Conservation (phyloP, 495 filamentous ascomycete species). For the Penicillium parvum region DNA sequence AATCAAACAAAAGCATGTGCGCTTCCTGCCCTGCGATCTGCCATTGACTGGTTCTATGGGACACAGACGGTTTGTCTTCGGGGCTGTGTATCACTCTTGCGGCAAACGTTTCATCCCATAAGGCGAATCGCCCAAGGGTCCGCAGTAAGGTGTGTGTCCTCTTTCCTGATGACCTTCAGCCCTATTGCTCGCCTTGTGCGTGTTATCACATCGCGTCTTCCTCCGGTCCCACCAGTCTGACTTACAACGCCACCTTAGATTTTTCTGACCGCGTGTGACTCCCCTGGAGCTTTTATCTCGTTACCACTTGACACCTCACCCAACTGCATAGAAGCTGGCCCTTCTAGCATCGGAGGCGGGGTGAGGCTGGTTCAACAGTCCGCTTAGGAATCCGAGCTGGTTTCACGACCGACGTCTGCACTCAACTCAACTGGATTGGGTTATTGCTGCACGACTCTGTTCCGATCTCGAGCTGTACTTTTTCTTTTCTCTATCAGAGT, state of each 20-base stretch:
- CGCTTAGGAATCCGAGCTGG: conserved; percentile 22
- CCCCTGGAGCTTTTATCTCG: background rate
- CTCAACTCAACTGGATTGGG: conserved; percentile 33
- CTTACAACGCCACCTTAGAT: conserved; percentile 17
- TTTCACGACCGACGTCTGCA: conserved; percentile 25
- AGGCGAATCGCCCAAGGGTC: conserved; percentile 29
- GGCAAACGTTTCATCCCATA: conserved; percentile 30
- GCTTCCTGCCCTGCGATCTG: conserved; percentile 20
- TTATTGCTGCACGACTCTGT: conserved; percentile 20
- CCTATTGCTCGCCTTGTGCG: conserved; percentile 18
- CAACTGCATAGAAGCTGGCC: conserved; percentile 20
- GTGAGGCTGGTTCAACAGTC: conserved; percentile 17
- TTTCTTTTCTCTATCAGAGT: background rate
- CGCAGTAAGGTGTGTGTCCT: conserved; percentile 12
- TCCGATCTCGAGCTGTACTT: conserved; percentile 11
- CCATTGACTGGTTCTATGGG: conserved; percentile 38
- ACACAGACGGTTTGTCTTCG: conserved; percentile 26
- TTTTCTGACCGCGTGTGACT: conserved; percentile 17
- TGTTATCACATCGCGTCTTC: conserved; percentile 1
- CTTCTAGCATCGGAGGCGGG: conserved; percentile 18
- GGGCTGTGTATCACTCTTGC: conserved; percentile 30
- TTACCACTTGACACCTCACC: conserved; percentile 3
- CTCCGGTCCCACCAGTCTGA: conserved; percentile 15
- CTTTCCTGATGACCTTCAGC: conserved; percentile 12
- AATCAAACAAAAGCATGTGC: conserved; percentile 25